Evolutionary conservation across 2,329 filamentous ascomycete species (phyloP).

Genomic region (Huntiella decipiens): DNA sequence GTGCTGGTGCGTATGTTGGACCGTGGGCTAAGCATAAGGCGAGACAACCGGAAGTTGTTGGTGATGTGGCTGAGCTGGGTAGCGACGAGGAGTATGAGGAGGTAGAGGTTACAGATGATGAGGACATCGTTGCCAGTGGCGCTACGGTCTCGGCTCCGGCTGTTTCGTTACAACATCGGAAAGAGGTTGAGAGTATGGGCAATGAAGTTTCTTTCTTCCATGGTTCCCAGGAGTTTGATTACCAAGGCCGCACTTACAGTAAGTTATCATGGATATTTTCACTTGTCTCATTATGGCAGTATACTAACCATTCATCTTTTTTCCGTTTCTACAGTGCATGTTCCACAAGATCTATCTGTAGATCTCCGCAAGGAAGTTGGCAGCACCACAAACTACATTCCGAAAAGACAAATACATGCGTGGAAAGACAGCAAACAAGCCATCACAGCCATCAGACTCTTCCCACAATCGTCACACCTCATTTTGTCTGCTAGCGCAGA

Average conservation of each 20-base stretch:
- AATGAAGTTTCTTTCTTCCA: conserved; percentile 78
- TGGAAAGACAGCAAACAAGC: conserved; percentile 74
- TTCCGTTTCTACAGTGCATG: conserved; percentile 41
- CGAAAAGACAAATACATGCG: conserved; percentile 80
- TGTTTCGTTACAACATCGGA: conserved; percentile 33
- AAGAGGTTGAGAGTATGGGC: conserved; percentile 39
- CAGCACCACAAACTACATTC: conserved; percentile 73
- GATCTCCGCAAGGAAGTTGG: conserved; percentile 66
- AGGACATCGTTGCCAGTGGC: conserved; percentile 45
- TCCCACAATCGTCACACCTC: conserved; percentile 73
- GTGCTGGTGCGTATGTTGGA: conserved; percentile 73
- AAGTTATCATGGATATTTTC: background rate
- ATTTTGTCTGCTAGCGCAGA: conserved; percentile 82
- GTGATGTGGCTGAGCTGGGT: conserved; percentile 53
- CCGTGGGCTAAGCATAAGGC: conserved; percentile 79
- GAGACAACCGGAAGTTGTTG: conserved; percentile 53
- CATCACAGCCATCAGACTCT: conserved; percentile 76
- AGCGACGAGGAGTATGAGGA: conserved; percentile 65
- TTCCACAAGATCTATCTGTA: conserved; percentile 76
- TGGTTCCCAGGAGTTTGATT: conserved; percentile 67
- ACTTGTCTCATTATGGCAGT: background rate
- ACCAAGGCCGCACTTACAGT: conserved; percentile 81
- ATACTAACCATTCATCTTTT: conserved; percentile 2
- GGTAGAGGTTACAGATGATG: conserved; percentile 58
- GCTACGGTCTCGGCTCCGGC: conserved; percentile 38